phyloP scores from a whole-genome alignment of 202 grass and related monocot genomes.

The Panicum virgatum region DNA sequence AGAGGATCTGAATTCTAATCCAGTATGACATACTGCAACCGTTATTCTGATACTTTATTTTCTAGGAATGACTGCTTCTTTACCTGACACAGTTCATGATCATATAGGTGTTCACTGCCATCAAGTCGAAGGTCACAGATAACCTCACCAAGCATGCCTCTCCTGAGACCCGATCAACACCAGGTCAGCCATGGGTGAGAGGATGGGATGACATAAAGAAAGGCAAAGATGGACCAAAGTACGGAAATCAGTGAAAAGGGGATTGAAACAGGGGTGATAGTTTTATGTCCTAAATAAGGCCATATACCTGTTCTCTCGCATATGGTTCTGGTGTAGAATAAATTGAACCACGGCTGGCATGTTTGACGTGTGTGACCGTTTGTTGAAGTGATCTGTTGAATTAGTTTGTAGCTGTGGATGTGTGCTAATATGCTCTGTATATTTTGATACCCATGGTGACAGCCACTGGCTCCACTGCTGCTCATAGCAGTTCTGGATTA shows the following conservation, averaged over 20 bases:
- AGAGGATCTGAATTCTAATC: constrained; percentile 60
- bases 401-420: neutral
- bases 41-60: neutral
- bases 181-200: constrained; percentile 90
- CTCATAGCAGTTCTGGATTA: neutral
- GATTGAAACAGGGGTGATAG: neutral
- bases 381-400: constrained; percentile 1
- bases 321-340: constrained; percentile 42
- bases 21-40: constrained; percentile 47
- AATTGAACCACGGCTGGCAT: constrained; percentile 1
- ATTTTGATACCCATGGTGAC: neutral
- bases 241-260: constrained; percentile 80
- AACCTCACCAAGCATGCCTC: constrained; percentile 79
- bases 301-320: neutral
- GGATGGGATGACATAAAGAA: constrained; percentile 93
- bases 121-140: constrained; percentile 67
- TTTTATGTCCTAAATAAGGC: constrained; percentile 11
- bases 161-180: constrained; percentile 74
- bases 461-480: neutral
- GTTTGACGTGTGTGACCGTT: neutral
- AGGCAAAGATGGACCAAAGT: constrained; percentile 66
- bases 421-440: constrained; percentile 3
- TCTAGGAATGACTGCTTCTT: neutral
- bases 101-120: constrained; percentile 75
- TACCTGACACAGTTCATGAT: neutral